Percentiles rank a stretch among this genome's conserved stretches.
phyloP scores from a whole-genome alignment of 2,329 filamentous ascomycete genomes.

The Phyllosticta citribraziliensis region DNA sequence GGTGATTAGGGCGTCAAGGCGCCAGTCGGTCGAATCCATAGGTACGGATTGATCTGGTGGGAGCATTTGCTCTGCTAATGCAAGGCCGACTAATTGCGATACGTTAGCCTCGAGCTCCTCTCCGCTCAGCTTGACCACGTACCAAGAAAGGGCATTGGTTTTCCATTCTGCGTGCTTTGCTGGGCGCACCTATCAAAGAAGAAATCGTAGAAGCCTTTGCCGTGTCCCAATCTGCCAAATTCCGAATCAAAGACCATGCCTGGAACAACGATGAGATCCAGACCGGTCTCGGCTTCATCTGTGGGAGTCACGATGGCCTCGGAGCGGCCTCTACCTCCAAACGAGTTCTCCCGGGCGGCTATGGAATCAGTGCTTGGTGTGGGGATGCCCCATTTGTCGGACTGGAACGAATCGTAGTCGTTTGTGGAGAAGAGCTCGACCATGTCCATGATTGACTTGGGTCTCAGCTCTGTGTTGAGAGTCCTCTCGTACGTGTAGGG shows the following conservation, averaged over 20 bases:
- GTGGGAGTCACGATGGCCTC: conserved; percentile 24
- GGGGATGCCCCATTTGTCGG: conserved; percentile 93
- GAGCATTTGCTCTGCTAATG: conserved; percentile 78
- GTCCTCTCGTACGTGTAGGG: conserved; percentile 61
- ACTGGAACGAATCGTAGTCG: conserved; percentile 68
- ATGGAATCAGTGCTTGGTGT: conserved; percentile 61
- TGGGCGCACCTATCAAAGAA: conserved; percentile 69
- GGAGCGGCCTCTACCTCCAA: conserved; percentile 51
- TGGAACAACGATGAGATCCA: conserved; percentile 86
- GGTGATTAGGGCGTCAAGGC: conserved; percentile 66
- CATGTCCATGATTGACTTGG: conserved; percentile 86
- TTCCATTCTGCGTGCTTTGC: conserved; percentile 23
- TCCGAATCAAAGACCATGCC: conserved; percentile 80
- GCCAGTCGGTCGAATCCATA: conserved; percentile 66
- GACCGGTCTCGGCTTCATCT: conserved; percentile 27
- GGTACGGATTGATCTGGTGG: conserved; percentile 56
- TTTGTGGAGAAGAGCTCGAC: conserved; percentile 60
- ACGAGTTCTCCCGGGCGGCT: conserved; percentile 57
- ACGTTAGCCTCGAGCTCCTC: conserved; percentile 2
- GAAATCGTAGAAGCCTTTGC: conserved; percentile 93
- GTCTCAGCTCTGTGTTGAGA: conserved; percentile 29
- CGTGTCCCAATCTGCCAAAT: conserved; percentile 76
- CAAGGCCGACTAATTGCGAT: conserved; percentile 55
- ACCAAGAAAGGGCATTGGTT: conserved; percentile 51
- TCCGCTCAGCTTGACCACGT: conserved; percentile 10